Evolutionary conservation across 208 protist species (phyloP).

Genomic region (Leishmania mexicana): DNA sequence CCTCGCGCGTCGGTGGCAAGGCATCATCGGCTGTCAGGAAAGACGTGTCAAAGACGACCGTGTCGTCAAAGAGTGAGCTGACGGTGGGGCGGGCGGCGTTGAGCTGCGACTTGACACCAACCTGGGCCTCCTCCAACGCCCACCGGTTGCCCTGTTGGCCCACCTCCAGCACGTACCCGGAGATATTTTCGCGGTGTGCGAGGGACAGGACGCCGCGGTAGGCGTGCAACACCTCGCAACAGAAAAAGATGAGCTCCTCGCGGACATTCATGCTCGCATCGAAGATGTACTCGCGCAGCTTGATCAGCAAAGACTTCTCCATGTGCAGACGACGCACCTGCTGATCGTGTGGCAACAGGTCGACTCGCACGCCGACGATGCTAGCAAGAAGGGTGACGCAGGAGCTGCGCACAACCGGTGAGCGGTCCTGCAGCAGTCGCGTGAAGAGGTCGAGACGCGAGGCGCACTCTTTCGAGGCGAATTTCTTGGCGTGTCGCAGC

Average conservation of each 20-base stretch:
- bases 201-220: constrained; percentile 49
- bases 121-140: constrained; percentile 71
- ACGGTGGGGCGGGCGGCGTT: constrained; percentile 76
- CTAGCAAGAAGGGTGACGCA: constrained; percentile 86
- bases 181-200: constrained; percentile 31
- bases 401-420: constrained; percentile 87
- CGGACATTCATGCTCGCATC: constrained; percentile 89
- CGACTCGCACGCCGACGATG: constrained; percentile 68
- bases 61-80: constrained; percentile 76
- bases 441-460: constrained; percentile 77
- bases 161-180: constrained; percentile 59
- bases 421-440: constrained; percentile 74
- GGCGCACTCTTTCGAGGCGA: constrained; percentile 76
- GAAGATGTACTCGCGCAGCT: constrained; percentile 74
- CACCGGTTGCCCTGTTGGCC: constrained; percentile 48
- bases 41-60: constrained; percentile 64
- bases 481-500: constrained; percentile 76
- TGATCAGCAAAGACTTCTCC: constrained; percentile 87
- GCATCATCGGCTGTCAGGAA: constrained; percentile 58
- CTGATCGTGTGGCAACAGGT: constrained; percentile 55
- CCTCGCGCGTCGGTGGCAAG: constrained; percentile 30
- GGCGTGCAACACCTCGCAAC: constrained; percentile 69
- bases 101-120: constrained; percentile 79
- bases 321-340: constrained; percentile 79
- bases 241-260: constrained; percentile 88